These are phyloP conservation scores for Phyllosticta citriasiana DNA, from an alignment of 2,329 filamentous ascomycete species.

Conservation along the genomic window DNA sequence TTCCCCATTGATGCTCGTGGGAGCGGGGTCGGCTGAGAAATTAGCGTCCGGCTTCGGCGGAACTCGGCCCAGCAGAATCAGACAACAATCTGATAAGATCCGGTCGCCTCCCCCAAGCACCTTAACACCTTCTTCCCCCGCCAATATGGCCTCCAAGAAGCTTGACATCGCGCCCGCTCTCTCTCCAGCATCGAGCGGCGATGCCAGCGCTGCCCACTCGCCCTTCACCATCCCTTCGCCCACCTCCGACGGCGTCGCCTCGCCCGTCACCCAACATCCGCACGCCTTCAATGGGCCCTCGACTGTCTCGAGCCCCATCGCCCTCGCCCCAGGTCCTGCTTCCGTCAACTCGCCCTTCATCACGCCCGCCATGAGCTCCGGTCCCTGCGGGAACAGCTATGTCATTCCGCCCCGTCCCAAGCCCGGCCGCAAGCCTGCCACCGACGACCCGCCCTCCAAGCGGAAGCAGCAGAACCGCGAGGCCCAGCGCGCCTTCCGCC, in stretches of 20 bases:
- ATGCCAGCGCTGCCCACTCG: background rate
- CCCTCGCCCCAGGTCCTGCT: conserved; percentile 4
- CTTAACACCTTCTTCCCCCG: background rate
- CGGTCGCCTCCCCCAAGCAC: conserved; percentile 5
- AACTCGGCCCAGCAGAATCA: conserved; percentile 2
- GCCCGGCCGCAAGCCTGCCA: conserved; percentile 87
- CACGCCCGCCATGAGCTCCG: conserved; percentile 10
- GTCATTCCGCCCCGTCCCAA: conserved; percentile 35
- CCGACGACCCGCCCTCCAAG: conserved; percentile 85
- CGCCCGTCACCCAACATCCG: background rate
- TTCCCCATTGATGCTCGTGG: background rate
- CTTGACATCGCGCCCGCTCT: conserved; percentile 9
- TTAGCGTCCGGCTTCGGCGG: conserved; percentile 6
- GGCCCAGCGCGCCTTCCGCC: conserved; percentile 82
- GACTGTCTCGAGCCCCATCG: background rate
- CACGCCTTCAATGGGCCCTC: background rate
- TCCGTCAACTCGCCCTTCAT: conserved; percentile 1
- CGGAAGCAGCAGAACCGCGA: conserved; percentile 90
- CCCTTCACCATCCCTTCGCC: conserved; percentile 9
- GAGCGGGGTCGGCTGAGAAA: background rate
- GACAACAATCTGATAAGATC: conserved; percentile 10
- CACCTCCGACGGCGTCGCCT: conserved; percentile 1
- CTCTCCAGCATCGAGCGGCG: background rate
- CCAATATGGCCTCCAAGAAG: conserved; percentile 9
- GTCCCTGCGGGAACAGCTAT: conserved; percentile 28